Base-by-base conservation (phyloP, 352 stramenopile genomes). In the Pythium coloratum region DNA sequence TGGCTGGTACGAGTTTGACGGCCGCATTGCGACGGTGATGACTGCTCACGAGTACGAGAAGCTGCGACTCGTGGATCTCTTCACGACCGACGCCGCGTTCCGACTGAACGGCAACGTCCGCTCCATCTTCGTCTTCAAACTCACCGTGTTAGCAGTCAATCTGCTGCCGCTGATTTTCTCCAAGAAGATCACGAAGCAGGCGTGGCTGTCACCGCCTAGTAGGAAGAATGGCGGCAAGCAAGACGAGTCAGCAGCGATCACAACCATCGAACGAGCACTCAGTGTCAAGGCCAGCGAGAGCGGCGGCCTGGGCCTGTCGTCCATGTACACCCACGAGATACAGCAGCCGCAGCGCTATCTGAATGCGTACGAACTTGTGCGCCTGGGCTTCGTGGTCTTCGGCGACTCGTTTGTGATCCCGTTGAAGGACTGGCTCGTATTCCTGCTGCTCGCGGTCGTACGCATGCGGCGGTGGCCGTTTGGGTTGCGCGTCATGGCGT, bases 91-190 rank as follows among this genome's bases (percentile, higher is more conserved):
- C 55, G 55, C 73, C 28, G 67, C 67, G 0, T 58, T 78, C 9
- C 69, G 64, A 0, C 59, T 88, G 34, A 62, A 76, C 38, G 80
- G 73, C 30, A 69, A 61, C 64, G 54, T 80, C 58, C 44, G n/a
- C 12, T 50, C 73, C 58, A 67, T 84, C 13, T 78, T 82, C n/a
- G n/a, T 56, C n/a, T 49, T 82, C 42, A 88, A 88, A 50, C 18
- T 86, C n/a, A 64, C 58, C 16, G 24, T 84, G 30, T 62, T 86
- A 13, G 68, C 44, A 0, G 33, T 84, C 57, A 84, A 80, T 44
- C 34, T 76, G 0, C 54, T 79, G 28, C 71, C 73, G 34, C 58
- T 84, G 7, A 12, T 80, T 10, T 56, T 81, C 40, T n/a, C 24
- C 3, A 34, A 7, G 9, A n/a, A 5, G 12, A 26, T 26, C 57